Percentiles rank a stretch among this genome's conserved stretches.
Conservation (phyloP, 805 yeast genomes). For the Wickerhamiella galacta region DNA sequence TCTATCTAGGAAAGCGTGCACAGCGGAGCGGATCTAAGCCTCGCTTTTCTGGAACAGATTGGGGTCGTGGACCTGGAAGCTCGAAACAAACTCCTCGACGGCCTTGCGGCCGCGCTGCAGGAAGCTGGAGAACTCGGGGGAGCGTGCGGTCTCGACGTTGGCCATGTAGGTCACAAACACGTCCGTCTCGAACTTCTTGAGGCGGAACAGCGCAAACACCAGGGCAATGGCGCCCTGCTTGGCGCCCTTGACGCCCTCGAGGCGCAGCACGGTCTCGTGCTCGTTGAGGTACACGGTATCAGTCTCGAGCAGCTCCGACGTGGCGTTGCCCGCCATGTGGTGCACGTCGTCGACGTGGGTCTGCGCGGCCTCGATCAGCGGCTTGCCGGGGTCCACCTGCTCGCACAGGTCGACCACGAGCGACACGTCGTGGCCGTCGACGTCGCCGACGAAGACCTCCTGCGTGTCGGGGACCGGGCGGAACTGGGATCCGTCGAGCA, state of each 20-base stretch:
- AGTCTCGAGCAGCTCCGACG: conserved; percentile 3
- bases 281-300: conserved; percentile 5
- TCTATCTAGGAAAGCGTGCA: too few species aligned
- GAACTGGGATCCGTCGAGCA: conserved; percentile 60
- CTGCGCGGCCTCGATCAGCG: conserved; percentile 10
- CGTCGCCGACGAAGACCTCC: conserved; percentile 58
- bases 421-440: conserved; percentile 19
- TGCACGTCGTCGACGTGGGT: conserved; percentile 15
- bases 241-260: conserved; percentile 8
- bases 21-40: too few species aligned
- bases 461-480: conserved; percentile 87
- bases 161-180: conserved; percentile 11
- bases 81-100: not conserved
- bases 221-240: conserved; percentile 4
- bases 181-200: conserved; percentile 12
- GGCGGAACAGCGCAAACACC: conserved; percentile 11
- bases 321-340: conserved; percentile 8
- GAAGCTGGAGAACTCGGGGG: conserved; percentile 1
- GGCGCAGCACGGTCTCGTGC: conserved; percentile 9
- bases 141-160: conserved; percentile 1
- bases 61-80: not conserved
- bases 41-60: too few species aligned
- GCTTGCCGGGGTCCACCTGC: conserved; percentile 16
- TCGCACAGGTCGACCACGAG: conserved; percentile 27
- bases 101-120: not conserved